Evolutionary conservation across 148 eudicot species (phyloP), one percentile per base, ranked within the genome.

Genomic region (Cornus florida): DNA sequence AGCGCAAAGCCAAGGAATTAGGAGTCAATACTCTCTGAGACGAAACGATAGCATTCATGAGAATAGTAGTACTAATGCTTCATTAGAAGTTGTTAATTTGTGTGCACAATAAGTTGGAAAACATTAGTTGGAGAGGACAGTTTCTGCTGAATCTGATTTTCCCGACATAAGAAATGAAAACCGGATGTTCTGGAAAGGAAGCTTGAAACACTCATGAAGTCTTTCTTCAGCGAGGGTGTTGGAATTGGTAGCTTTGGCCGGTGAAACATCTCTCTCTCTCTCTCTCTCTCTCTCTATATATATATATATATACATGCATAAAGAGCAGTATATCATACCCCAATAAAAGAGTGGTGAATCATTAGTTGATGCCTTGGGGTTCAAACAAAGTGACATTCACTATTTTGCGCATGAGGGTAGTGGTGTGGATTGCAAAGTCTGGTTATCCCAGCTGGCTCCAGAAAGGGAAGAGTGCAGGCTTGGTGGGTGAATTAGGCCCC

Each of bases 1-100:
- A 88, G 79, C 80, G 66, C 77, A 82, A 90, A 80, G 98, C 95
- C 77, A 77, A 75, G 79, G 82, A 86, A 77, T 67, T 92, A 33
- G 91, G 91, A 24, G 89, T 90, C 75, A 87, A 92, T 41, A 33
- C 80, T 17, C 73, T 86, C 67, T 92, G 79, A 87, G 39, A 68
- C 19, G 35, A 46, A 69, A 7, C 68, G 35, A 17, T 11, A 6
- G 60, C 41, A 48, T 39, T 64, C 23, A 73, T 16, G 22, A 10
- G 2, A 13, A 16, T 57, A 7, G 59, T 39, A 17, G 43, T 39
- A 75, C 16, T 74, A 46, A 28, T 35, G 3, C 50, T 2, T 4
- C 28, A 14, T 19, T 50, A 23, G 23, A 75, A 69, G 35, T 64
- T 22, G 7, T 8, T 67, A 23, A 53, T 62, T 19, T 57, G 9